Evolutionary conservation across 805 yeast species (phyloP).

Genomic region (Nakazawaea peltata): DNA sequence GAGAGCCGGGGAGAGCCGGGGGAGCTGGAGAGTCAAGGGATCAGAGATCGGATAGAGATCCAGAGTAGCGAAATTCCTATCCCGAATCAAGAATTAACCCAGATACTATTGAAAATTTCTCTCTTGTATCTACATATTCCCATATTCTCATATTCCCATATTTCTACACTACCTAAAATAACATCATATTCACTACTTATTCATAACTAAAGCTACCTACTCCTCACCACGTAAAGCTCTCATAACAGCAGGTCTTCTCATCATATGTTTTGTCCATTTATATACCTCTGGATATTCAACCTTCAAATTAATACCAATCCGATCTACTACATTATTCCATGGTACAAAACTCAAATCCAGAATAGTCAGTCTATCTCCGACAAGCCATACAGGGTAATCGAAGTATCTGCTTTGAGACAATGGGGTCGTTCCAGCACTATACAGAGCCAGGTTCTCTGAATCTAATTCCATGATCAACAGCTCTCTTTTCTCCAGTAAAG

Average conservation of each 20-base stretch:
- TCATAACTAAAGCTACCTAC: constrained; percentile 3
- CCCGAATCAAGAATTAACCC: too few species aligned
- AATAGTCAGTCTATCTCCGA: constrained; percentile 64
- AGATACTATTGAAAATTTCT: too few species aligned
- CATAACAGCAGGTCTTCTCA: constrained; percentile 88
- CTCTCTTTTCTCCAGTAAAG: constrained; percentile 86
- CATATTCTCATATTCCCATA: too few species aligned
- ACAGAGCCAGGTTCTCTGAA: constrained; percentile 79
- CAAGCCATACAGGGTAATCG: constrained; percentile 93
- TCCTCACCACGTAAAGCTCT: constrained; percentile 75
- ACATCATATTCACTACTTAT: neutral
- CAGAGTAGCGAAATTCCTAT: too few species aligned
- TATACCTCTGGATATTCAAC: constrained; percentile 91
- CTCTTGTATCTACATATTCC: too few species aligned
- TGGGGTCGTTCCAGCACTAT: constrained; percentile 84
- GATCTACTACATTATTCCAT: constrained; percentile 93
- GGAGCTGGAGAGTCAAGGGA: too few species aligned
- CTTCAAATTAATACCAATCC: constrained; percentile 83
- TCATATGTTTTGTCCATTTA: constrained; percentile 93
- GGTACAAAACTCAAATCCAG: constrained; percentile 93
- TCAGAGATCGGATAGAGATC: too few species aligned
- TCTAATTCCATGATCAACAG: constrained; percentile 85
- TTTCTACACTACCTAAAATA: too few species aligned
- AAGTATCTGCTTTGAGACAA: constrained; percentile 77
- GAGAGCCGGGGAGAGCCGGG: too few species aligned